Base-by-base conservation (phyloP, 2,329 filamentous ascomycete species). In the Eurotiales sp. region DNA sequence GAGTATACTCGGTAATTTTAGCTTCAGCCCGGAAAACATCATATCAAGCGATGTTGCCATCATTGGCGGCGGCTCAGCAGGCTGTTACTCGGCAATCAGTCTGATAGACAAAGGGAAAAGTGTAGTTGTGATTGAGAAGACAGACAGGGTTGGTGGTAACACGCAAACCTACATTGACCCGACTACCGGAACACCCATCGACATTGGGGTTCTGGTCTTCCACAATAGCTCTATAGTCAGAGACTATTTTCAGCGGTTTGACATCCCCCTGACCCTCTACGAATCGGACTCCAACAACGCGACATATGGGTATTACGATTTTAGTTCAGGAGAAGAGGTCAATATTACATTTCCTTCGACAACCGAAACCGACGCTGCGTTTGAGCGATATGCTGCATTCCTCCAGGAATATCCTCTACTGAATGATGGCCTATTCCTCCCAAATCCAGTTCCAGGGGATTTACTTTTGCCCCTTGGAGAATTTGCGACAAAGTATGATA, bases 61-160 rank as follows among this genome's bases (percentile, higher is more conserved):
- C 29, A 58, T 69, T 21, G 65, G 65, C 23, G 63, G 64, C 29
- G 64, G 64, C 8, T 55, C 61, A 1, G 55, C 60, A 0, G 66
- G 62, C 10, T 64, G 61, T 1, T 68, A 65, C 42, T 59, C 63
- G 4, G 64, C 65, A 4, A 51, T 66, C 4, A 55, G 56, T 5
- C 56, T 68, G 11, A 58, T 56, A 22, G 58, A 64, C 37, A 47
- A 58, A 39, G 58, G 59, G 14, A 57, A 60, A 14, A 61, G 52
- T 5, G 58, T 66, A 6, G 58, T 58, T 3, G 46, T 67, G 4
- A 45, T 68, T 22, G 65, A 68, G 43, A 57, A 58, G 32, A 52
- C 59, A 7, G 51, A 56, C 22, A 36, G 50, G 11, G 53, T 69
- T 4, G 65, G 65, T 2, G 63, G 65, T 2, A 60, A 64, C 39